Evolutionary conservation across 768 basidiomycete genomes (phyloP).

Genomic region (Agaricus subrufescens): DNA sequence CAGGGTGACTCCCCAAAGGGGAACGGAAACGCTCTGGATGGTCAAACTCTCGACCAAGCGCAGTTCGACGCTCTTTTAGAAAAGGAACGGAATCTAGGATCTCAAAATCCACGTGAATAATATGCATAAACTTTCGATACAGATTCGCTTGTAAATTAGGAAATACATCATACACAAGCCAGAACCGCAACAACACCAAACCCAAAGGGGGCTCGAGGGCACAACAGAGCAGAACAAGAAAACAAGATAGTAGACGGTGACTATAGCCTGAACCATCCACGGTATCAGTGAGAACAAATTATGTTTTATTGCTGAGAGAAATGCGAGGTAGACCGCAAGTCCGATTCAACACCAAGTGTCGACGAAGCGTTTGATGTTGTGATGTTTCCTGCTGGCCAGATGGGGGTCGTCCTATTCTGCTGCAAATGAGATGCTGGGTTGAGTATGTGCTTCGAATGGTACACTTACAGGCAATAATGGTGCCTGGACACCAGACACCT

Average conservation of each 20-base stretch:
- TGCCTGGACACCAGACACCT: constrained; percentile 17
- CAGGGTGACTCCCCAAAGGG: constrained; percentile 2
- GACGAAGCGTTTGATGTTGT: background rate
- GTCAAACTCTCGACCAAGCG: constrained; percentile 44
- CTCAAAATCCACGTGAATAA: constrained; percentile 9
- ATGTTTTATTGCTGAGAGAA: constrained; percentile 4
- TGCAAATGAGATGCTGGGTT: constrained; percentile 8
- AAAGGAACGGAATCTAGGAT: constrained; percentile 43
- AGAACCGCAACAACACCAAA: background rate
- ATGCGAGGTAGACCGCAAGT: constrained; percentile 7
- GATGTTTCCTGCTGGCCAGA: background rate
- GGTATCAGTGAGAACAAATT: background rate
- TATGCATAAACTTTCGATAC: constrained; percentile 4
- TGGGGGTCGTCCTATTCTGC: background rate
- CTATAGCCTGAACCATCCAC: background rate
- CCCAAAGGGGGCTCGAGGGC: no score
- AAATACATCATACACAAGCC: background rate
- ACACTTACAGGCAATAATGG: constrained; percentile 34
- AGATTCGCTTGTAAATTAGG: constrained; percentile 2
- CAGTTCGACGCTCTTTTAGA: constrained; percentile 57
- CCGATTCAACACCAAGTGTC: constrained; percentile 3
- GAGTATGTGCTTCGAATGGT: constrained; percentile 26
- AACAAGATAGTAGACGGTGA: background rate
- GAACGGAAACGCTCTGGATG: constrained; percentile 16
- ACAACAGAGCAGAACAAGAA: no score